phyloP scores from a whole-genome alignment of 1,139 yeast genomes.

The Yamadazyma spencermartinsiae region DNA sequence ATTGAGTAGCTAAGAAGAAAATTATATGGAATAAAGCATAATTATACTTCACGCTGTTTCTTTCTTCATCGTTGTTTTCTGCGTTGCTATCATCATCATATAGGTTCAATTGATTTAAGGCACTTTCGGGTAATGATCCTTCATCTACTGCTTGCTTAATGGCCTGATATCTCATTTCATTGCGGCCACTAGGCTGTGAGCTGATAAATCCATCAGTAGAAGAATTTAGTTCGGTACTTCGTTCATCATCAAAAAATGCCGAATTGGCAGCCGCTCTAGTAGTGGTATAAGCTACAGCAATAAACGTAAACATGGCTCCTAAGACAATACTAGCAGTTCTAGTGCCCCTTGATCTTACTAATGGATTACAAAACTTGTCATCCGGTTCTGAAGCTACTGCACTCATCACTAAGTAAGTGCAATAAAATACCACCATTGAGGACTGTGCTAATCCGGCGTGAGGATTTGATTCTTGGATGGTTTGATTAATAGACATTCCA shows the following conservation, averaged over 20 bases:
- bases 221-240: conserved; percentile 19
- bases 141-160: conserved; percentile 91
- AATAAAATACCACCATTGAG: conserved; percentile 92
- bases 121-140: conserved; percentile 93
- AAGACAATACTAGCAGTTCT: conserved; percentile 84
- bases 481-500: conserved; percentile 72
- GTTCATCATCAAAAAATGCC: conserved; percentile 51
- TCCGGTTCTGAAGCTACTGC: conserved; percentile 98
- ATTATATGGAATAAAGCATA: conserved; percentile 87
- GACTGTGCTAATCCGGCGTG: conserved; percentile 96
- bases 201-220: conserved; percentile 25
- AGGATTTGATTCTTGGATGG: conserved; percentile 88
- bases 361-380: conserved; percentile 87
- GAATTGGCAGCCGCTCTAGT: conserved; percentile 90
- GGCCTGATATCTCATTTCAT: conserved; percentile 84
- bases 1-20: conserved; percentile 94
- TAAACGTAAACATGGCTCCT: conserved; percentile 91
- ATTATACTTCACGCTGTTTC: conserved; percentile 73
- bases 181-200: conserved; percentile 59
- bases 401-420: conserved; percentile 87
- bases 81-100: conserved; percentile 35
- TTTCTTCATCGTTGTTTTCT: conserved; percentile 60
- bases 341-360: conserved; percentile 85
- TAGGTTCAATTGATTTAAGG: conserved; percentile 69
- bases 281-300: conserved; percentile 96